Percentiles rank a stretch among this genome's conserved stretches.
Evolutionary conservation across 1,284 basidiomycete species (phyloP).

Genomic region (Chiua sp.): DNA sequence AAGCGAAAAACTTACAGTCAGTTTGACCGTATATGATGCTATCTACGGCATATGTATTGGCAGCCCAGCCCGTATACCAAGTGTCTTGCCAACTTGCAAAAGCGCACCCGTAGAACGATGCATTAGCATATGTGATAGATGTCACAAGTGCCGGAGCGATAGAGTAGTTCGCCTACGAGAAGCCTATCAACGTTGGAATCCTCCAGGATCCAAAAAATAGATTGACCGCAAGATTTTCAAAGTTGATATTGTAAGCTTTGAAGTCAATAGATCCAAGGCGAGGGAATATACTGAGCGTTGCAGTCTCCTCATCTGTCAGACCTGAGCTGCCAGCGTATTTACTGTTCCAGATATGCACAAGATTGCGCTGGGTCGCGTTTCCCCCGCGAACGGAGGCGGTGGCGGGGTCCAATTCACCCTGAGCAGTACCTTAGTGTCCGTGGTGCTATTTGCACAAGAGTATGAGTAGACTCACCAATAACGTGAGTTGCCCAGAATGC

Average conservation of each 20-base stretch:
- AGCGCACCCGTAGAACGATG: too few species aligned
- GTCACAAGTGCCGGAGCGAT: too few species aligned
- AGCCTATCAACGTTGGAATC: too few species aligned
- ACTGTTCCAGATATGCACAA: slow-evolving; percentile 60
- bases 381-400: slow-evolving; percentile 39
- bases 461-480: slow-evolving; percentile 46
- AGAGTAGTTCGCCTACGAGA: too few species aligned
- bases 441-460: background rate
- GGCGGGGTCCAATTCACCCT: slow-evolving; percentile 57
- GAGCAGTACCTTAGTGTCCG: background rate
- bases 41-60: too few species aligned
- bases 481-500: slow-evolving; percentile 55
- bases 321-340: slow-evolving; percentile 44
- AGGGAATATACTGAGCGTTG: slow-evolving; percentile 55
- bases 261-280: slow-evolving; percentile 63
- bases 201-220: background rate
- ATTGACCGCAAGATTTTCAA: slow-evolving; percentile 67
- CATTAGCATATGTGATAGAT: too few species aligned
- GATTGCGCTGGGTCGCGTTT: slow-evolving; percentile 49
- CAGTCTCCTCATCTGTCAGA: slow-evolving; percentile 58
- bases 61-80: too few species aligned
- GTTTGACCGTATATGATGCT: too few species aligned
- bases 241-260: slow-evolving; percentile 70
- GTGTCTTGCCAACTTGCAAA: too few species aligned
- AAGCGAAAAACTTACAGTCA: too few species aligned